Percentiles rank a stretch among this genome's conserved stretches.
Conservation (phyloP, 345 rosid genomes). For the Lepidium sativum region DNA sequence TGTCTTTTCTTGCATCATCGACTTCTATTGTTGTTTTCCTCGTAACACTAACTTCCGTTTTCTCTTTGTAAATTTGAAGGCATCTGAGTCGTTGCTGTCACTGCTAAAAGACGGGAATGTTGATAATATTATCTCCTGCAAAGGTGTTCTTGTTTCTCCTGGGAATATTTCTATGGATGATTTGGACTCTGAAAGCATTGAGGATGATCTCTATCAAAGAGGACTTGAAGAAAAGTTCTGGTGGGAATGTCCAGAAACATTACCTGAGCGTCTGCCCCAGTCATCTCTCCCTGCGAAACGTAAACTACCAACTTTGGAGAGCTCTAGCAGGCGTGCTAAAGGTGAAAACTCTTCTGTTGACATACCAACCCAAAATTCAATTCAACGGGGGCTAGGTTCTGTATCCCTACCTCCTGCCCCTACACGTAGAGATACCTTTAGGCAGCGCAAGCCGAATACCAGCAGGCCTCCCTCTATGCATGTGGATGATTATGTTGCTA, state of each 20-base stretch:
- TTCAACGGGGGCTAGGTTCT: constrained; percentile 57
- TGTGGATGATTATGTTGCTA: constrained; percentile 97
- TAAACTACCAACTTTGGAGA: constrained; percentile 62
- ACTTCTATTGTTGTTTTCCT: constrained; percentile 7
- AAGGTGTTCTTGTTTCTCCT: constrained; percentile 31
- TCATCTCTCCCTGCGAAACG: constrained; percentile 50
- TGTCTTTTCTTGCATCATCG: not conserved
- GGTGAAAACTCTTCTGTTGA: constrained; percentile 67
- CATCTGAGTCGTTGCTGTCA: constrained; percentile 38
- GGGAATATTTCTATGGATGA: constrained; percentile 34
- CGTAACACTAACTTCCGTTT: constrained; percentile 9
- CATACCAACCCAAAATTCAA: constrained; percentile 42
- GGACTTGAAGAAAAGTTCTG: constrained; percentile 62
- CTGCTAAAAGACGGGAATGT: constrained; percentile 51
- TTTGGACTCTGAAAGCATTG: constrained; percentile 33
- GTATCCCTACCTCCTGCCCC: constrained; percentile 58
- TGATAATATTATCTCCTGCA: constrained; percentile 36
- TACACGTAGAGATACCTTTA: constrained; percentile 72
- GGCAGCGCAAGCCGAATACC: constrained; percentile 94
- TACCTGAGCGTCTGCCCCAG: constrained; percentile 78
- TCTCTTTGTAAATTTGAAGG: constrained; percentile 42
- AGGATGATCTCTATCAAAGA: constrained; percentile 46
- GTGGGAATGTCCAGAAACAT: constrained; percentile 97
- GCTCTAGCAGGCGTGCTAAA: constrained; percentile 57
- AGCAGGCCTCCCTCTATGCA: constrained; percentile 99